Conservation (phyloP, 192 early-diverging fungal genomes). For the Backusella luteola region DNA sequence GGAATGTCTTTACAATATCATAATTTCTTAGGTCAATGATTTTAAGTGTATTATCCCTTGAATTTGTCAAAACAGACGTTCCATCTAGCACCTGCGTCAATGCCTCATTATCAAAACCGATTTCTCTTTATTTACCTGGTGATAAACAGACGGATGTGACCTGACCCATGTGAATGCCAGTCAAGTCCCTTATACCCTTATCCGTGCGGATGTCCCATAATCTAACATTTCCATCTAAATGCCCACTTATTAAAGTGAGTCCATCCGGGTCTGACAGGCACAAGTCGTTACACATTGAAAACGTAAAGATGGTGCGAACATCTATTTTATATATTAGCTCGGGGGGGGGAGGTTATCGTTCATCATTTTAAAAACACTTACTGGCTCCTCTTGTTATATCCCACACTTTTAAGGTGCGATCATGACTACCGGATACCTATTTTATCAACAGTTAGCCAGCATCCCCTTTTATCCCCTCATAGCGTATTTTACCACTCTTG, state of each 20-base stretch:
- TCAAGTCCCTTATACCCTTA: conserved; percentile 80
- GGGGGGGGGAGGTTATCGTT: too few relatives aligned
- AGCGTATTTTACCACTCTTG: conserved; percentile 60
- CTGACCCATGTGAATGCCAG: conserved; percentile 82
- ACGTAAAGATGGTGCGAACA: conserved; percentile 85
- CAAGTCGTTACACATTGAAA: conserved; percentile 95
- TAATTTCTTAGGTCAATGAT: conserved; percentile 80
- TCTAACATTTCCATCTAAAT: conserved; percentile 90
- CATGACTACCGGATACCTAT: conserved; percentile 89
- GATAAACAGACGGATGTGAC: conserved; percentile 83
- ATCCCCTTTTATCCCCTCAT: too few relatives aligned
- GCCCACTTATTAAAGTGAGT: conserved; percentile 83
- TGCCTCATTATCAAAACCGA: not conserved
- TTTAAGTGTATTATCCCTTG: conserved; percentile 88
- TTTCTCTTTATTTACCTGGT: conserved; percentile 41
- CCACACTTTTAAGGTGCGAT: conserved; percentile 96
- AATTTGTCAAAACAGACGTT: conserved; percentile 84
- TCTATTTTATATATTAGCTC: conserved; percentile 32
- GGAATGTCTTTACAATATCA: conserved; percentile 64
- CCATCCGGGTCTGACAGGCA: conserved; percentile 75
- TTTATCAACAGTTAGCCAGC: not conserved
- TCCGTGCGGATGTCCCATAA: conserved; percentile 89
- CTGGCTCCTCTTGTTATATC: conserved; percentile 90
- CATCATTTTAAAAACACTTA: conserved; percentile 31
- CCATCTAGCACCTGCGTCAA: conserved; percentile 46